A percentile compares a stretch with the other conserved stretches of the same genome.
phyloP scores from a whole-genome alignment of 225 moss, liverwort and hornwort genomes.

The Bryum argenteum region DNA sequence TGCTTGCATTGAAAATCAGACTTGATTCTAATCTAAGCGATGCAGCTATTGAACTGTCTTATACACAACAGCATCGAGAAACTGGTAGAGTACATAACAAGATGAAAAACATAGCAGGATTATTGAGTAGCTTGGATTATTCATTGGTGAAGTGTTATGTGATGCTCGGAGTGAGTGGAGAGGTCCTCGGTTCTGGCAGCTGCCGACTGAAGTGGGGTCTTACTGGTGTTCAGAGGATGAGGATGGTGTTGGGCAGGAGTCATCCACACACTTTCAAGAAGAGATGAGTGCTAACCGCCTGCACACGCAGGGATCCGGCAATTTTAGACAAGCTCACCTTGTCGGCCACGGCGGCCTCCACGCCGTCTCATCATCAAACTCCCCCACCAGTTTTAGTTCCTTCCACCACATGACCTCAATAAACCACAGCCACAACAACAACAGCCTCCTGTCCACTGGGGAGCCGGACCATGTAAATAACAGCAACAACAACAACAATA shows the following conservation, averaged over 20 bases:
- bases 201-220: conserved; percentile 65
- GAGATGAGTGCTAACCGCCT: conserved; percentile 72
- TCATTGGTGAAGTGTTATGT: conserved; percentile 9
- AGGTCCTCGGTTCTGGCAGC: conserved; percentile 35
- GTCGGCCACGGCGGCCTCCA: too few species aligned
- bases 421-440: conserved; percentile 1
- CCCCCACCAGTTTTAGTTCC: conserved; percentile 35
- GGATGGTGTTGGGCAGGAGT: conserved; percentile 68
- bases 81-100: too few species aligned
- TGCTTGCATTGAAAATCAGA: too few species aligned
- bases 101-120: too few species aligned
- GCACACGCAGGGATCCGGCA: conserved; percentile 70
- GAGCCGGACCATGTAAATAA: conserved; percentile 25
- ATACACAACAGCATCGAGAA: too few species aligned
- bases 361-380: neutral
- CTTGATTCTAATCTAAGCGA: too few species aligned
- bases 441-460: conserved; percentile 34
- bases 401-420: conserved; percentile 15
- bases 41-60: too few species aligned
- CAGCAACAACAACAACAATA: conserved; percentile 28
- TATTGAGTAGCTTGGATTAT: conserved; percentile 12
- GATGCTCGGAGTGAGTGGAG: conserved; percentile 16
- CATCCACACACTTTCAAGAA: conserved; percentile 56
- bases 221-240: conserved; percentile 79
- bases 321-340: conserved; percentile 37